Conservation (phyloP, 2,329 filamentous ascomycete genomes). For the Apiospora arundinis region DNA sequence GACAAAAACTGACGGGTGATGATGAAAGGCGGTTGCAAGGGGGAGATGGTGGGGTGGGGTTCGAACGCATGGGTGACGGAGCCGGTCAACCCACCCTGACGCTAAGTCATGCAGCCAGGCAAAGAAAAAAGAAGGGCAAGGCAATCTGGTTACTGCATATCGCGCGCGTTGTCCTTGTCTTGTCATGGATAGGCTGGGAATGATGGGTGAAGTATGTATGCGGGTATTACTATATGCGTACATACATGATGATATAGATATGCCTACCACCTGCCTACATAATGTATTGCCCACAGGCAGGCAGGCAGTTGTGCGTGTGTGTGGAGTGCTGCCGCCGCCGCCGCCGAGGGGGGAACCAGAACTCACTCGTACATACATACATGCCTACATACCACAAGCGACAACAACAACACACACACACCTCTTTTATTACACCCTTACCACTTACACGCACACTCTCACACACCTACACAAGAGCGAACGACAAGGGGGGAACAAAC, state of each 20-base stretch:
- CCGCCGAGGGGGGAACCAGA: neutral
- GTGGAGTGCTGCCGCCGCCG: slow-evolving; percentile 17
- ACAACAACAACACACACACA: slow-evolving; percentile 9
- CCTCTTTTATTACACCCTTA: neutral
- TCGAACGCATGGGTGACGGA: slow-evolving; percentile 27
- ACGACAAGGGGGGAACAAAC: neutral
- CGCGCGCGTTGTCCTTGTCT: slow-evolving; percentile 2
- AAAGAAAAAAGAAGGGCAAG: slow-evolving; percentile 13
- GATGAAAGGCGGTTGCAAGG: slow-evolving; percentile 29
- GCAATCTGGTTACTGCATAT: slow-evolving; percentile 14
- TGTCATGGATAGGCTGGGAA: slow-evolving; percentile 13
- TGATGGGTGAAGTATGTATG: slow-evolving; percentile 3
- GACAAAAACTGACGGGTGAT: slow-evolving; percentile 19
- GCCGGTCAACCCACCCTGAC: slow-evolving; percentile 26
- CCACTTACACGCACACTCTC: neutral
- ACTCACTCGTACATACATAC: slow-evolving; percentile 7
- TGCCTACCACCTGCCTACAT: too few species aligned
- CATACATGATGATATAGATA: slow-evolving; percentile 26
- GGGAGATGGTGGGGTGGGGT: slow-evolving; percentile 5
- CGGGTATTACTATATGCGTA: slow-evolving; percentile 27
- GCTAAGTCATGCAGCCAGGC: slow-evolving; percentile 30
- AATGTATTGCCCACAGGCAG: slow-evolving; percentile 28
- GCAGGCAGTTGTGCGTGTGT: slow-evolving; percentile 28
- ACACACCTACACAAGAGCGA: neutral
- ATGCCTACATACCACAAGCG: neutral